A percentile compares a stretch with the other conserved stretches of the same genome.
phyloP scores from a whole-genome alignment of 2,329 filamentous ascomycete genomes.

The Cadophora luteo-olivacea region DNA sequence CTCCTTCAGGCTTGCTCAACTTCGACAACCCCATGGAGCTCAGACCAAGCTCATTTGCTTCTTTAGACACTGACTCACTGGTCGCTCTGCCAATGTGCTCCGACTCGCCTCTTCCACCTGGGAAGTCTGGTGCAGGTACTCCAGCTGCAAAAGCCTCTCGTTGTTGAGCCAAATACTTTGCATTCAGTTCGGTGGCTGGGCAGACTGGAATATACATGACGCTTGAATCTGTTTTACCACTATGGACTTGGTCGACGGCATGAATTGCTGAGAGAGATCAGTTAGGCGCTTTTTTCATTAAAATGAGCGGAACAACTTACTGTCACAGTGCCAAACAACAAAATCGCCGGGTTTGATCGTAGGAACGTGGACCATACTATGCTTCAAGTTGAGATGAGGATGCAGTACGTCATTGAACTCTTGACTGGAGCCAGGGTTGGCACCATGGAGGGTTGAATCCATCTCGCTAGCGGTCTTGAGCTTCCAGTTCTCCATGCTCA shows the following conservation, averaged over 20 bases:
- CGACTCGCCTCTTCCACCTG: slow-evolving; percentile 72
- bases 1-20: slow-evolving; percentile 19
- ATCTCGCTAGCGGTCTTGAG: slow-evolving; percentile 54
- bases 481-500: slow-evolving; percentile 66
- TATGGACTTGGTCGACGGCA: slow-evolving; percentile 81
- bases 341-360: slow-evolving; percentile 70
- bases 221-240: slow-evolving; percentile 74
- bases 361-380: slow-evolving; percentile 71
- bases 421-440: slow-evolving; percentile 66
- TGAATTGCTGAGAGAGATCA: slow-evolving; percentile 53
- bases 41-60: slow-evolving; percentile 57
- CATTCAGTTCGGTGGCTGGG: slow-evolving; percentile 78
- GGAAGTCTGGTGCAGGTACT: slow-evolving; percentile 73
- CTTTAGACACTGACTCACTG: slow-evolving; percentile 33
- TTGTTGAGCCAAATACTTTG: slow-evolving; percentile 73
- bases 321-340: slow-evolving; percentile 65
- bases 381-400: slow-evolving; percentile 66
- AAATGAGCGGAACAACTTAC: slow-evolving; percentile 24
- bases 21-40: slow-evolving; percentile 63
- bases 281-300: slow-evolving; percentile 5
- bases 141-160: slow-evolving; percentile 73
- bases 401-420: slow-evolving; percentile 67
- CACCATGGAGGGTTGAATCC: slow-evolving; percentile 71
- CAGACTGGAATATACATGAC: slow-evolving; percentile 91
- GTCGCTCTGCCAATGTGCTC: slow-evolving; percentile 55